These are phyloP conservation scores for Aspergillus incahuasiensis DNA, from an alignment of 495 filamentous ascomycete species.

Conservation along the genomic window DNA sequence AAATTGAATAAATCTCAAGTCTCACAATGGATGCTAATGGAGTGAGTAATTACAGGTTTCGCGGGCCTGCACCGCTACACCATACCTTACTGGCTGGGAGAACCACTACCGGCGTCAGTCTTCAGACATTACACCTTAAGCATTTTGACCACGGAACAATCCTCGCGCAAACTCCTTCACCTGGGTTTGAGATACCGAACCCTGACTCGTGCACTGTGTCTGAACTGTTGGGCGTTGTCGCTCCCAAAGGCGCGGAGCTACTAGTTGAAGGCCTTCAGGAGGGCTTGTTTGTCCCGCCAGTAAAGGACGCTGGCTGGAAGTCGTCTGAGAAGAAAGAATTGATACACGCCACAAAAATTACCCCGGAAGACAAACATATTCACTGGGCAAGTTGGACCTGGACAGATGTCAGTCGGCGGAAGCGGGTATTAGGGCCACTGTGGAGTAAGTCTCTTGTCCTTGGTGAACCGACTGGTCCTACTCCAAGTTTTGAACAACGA, in stretches of 20 bases:
- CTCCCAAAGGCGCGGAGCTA: constrained; percentile 52
- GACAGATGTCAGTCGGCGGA: constrained; percentile 42
- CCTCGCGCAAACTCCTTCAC: constrained; percentile 59
- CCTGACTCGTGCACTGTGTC: constrained; percentile 38
- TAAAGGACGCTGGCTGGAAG: constrained; percentile 38
- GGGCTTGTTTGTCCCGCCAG: constrained; percentile 62
- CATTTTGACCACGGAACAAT: constrained; percentile 75
- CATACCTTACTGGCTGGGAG: constrained; percentile 63
- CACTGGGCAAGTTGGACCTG: constrained; percentile 49
- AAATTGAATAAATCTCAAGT: background rate
- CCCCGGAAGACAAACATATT: constrained; percentile 47
- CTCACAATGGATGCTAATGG: background rate
- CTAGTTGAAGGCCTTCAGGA: constrained; percentile 55
- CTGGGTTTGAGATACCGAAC: constrained; percentile 48
- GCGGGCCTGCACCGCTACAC: constrained; percentile 72
- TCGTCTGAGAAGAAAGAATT: constrained; percentile 16
- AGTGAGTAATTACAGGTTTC: constrained; percentile 48
- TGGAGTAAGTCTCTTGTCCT: constrained; percentile 46
- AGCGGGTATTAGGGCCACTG: constrained; percentile 49
- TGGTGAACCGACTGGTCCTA: constrained; percentile 13
- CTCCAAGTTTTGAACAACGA: constrained; percentile 26
- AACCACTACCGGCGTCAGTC: constrained; percentile 60
- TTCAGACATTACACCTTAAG: constrained; percentile 76
- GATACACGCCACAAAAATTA: constrained; percentile 50
- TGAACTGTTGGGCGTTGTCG: constrained; percentile 35